Evolutionary conservation across 495 filamentous ascomycete species (phyloP).

Genomic region (Aspergillus cavernicola): DNA sequence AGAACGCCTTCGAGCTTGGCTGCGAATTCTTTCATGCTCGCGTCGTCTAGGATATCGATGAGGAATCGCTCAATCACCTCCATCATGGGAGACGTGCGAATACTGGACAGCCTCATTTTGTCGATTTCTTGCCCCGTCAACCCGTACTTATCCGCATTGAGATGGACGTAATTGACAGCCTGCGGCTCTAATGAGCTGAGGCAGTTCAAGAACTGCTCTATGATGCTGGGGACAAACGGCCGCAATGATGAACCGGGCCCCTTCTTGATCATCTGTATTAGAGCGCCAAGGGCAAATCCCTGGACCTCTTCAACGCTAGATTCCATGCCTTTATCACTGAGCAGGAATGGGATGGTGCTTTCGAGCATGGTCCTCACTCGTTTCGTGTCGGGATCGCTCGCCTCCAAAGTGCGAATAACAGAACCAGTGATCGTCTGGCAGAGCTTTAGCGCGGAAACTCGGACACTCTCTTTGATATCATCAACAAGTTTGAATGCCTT

Average conservation of each 20-base stretch:
- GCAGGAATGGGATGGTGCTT: slow-evolving; percentile 81
- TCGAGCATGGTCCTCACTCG: slow-evolving; percentile 71
- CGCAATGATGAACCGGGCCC: slow-evolving; percentile 64
- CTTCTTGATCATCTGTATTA: slow-evolving; percentile 86
- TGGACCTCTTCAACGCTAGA: slow-evolving; percentile 83
- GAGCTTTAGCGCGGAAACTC: slow-evolving; percentile 72
- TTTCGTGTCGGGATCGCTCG: slow-evolving; percentile 65
- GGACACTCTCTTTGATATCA: slow-evolving; percentile 90
- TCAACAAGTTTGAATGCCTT: slow-evolving; percentile 78
- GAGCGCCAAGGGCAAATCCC: slow-evolving; percentile 63
- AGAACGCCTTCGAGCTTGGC: slow-evolving; percentile 70
- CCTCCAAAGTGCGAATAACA: slow-evolving; percentile 80
- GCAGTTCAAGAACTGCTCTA: slow-evolving; percentile 74
- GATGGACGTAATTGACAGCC: slow-evolving; percentile 84
- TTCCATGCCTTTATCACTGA: slow-evolving; percentile 85
- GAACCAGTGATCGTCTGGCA: slow-evolving; percentile 78
- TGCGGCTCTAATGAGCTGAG: slow-evolving; percentile 85
- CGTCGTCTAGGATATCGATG: slow-evolving; percentile 71
- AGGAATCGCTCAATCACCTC: slow-evolving; percentile 90
- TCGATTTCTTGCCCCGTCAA: slow-evolving; percentile 81
- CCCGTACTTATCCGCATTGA: slow-evolving; percentile 83
- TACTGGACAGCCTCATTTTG: slow-evolving; percentile 70
- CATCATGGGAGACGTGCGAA: slow-evolving; percentile 83
- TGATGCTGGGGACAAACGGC: slow-evolving; percentile 74
- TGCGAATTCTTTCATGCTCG: slow-evolving; percentile 68